phyloP scores from a whole-genome alignment of 108 stramenopile species.

The Parietichytrium sp. region DNA sequence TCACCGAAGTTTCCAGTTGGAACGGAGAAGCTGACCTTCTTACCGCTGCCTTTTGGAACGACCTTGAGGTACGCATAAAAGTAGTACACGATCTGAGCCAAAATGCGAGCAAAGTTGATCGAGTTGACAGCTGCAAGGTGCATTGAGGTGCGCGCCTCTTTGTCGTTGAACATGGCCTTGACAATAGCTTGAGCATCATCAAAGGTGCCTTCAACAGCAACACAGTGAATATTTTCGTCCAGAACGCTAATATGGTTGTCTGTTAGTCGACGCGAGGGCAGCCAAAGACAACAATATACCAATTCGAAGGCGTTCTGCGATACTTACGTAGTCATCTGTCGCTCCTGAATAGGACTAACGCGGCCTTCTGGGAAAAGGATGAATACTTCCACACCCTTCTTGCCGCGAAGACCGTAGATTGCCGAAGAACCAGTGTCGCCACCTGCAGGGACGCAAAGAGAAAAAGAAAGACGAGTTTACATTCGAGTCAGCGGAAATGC shows the following conservation, averaged over 20 bases:
- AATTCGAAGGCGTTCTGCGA: too few species aligned
- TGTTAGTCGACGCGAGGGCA: too few species aligned
- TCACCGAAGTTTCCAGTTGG: slow-evolving; percentile 99
- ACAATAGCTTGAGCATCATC: slow-evolving; percentile 98
- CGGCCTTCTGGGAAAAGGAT: slow-evolving; percentile 94
- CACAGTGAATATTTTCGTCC: slow-evolving; percentile 90
- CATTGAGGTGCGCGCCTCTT: slow-evolving; percentile 73
- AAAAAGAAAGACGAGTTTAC: too few species aligned
- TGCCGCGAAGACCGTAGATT: slow-evolving; percentile 95
- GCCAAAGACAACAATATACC: too few species aligned
- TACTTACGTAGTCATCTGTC: slow-evolving; percentile 99
- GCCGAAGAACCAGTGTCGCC: slow-evolving; percentile 95
- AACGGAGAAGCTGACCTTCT: slow-evolving; percentile 78
- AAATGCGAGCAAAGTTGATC: slow-evolving; percentile 97
- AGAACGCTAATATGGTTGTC: too few species aligned
- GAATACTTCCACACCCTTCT: slow-evolving; percentile 91
- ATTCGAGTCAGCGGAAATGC: too few species aligned
- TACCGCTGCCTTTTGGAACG: slow-evolving; percentile 65
- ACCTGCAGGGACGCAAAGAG: too few species aligned
- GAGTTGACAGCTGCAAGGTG: slow-evolving; percentile 96
- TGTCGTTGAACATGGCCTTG: slow-evolving; percentile 87
- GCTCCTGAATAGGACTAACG: slow-evolving; percentile 88
- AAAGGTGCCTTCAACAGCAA: slow-evolving; percentile 84
- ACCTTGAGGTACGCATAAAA: slow-evolving; percentile 92
- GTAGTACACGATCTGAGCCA: slow-evolving; percentile 98